Base-by-base conservation (phyloP, 2,329 filamentous ascomycete species). In the Penicillium sumatraense region DNA sequence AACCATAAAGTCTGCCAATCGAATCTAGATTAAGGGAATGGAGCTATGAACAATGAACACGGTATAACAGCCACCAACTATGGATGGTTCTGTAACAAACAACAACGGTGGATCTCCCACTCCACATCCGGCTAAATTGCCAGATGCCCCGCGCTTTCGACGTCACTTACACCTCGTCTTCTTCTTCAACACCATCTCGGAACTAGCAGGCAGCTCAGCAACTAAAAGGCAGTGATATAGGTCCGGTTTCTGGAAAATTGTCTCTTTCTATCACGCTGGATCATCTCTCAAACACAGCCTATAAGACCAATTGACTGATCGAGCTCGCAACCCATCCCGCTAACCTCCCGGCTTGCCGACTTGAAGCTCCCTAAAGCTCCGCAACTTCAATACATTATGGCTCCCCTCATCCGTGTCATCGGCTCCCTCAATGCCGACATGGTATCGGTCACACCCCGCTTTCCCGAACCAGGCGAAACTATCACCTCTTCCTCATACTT, bases 391-490 rank as follows among this genome's bases (percentile, higher is more conserved):
- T 20, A 41, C 36, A 27, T 23, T 36, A 78, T 78, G 76, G 62
- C 72, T 18, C 73, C 80, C 23, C 70, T 78, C 46, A 95, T 98
- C 72, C 88, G 89, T 60, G 85, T 97, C 59, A 87, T 98, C 64
- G 93, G 93, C 66, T 98, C 93, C 29, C 86, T 99, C 58, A 98
- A 98, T 78, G 90, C 91, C 72, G 93, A 99, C 78, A 87, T 98
- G 60, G 90, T 96, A 60, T 93, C 91, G 36, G 87, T 91, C 67
- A 95, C 95, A 29, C 81, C 90, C 5, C 90, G 93, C 60, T 86
- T 96, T 60, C 93, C 95, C 1, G 78, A 83, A 1, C 87, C 89
- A 1, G 95, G 93, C 63, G 93, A 99, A 77, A 98, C 93, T 2
- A 82, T 98, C 49, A 93, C 90, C 2, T 85, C 91, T 45, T 86